Percentiles rank a stretch among this genome's conserved stretches.
phyloP scores from a whole-genome alignment of 2,329 filamentous ascomycete species.

The Lecanicillium sp. region DNA sequence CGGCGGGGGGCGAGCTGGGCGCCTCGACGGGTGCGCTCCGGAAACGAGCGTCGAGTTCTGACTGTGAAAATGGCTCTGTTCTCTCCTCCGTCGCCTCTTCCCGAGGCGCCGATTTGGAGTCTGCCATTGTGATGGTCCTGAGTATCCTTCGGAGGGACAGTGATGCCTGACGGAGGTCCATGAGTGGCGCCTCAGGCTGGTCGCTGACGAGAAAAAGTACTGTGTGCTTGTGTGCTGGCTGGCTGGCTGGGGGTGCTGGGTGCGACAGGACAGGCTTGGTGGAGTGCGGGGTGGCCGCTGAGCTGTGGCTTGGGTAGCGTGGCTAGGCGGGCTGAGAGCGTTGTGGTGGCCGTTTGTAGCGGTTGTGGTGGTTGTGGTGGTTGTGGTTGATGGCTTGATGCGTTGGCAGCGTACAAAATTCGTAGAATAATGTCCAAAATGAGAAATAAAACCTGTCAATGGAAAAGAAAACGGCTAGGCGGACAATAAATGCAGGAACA shows the following conservation, averaged over 20 bases:
- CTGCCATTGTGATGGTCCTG: slow-evolving; percentile 36
- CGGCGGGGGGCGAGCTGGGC: slow-evolving; percentile 28
- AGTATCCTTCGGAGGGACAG: slow-evolving; percentile 12
- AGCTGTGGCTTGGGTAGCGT: no score
- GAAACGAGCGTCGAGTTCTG: slow-evolving; percentile 48
- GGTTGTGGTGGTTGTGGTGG: neutral
- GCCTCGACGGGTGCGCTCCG: slow-evolving; percentile 40
- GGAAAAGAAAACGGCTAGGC: slow-evolving; percentile 14
- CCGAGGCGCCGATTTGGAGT: slow-evolving; percentile 34
- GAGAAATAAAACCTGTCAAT: slow-evolving; percentile 13
- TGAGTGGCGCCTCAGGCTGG: slow-evolving; percentile 17
- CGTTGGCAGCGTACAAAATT: slow-evolving; percentile 7
- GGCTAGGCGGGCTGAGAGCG: no score
- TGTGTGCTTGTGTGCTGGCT: no score
- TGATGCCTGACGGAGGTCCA: slow-evolving; percentile 17
- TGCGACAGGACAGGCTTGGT: no score
- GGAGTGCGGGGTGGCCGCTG: no score
- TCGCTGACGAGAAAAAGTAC: no score
- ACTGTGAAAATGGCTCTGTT: slow-evolving; percentile 53
- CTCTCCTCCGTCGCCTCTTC: slow-evolving; percentile 42
- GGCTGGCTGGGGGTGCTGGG: no score
- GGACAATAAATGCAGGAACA: slow-evolving; percentile 25
- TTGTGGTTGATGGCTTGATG: neutral
- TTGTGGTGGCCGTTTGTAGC: no score
- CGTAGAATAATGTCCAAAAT: slow-evolving; percentile 13